Conservation (phyloP, 805 yeast species). For the Nakazawaea anatomiae region DNA sequence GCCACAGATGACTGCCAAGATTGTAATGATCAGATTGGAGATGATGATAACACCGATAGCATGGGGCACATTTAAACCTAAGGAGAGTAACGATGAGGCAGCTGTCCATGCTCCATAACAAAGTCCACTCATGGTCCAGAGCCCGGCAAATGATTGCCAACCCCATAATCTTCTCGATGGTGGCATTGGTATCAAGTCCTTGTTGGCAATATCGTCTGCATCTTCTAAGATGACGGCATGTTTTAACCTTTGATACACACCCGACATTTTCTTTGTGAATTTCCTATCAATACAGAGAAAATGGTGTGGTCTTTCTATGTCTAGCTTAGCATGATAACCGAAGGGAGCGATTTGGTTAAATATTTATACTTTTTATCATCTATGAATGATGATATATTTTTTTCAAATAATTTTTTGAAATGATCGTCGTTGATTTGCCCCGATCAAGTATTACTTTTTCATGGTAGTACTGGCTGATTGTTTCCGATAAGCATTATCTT, state of each 20-base stretch:
- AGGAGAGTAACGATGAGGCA: constrained; percentile 16
- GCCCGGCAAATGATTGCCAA: constrained; percentile 31
- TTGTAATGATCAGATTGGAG: constrained; percentile 20
- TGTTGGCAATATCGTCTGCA: constrained; percentile 16
- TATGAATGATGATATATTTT: no score
- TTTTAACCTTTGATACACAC: neutral
- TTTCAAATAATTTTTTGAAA: no score
- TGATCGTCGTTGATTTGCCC: no score
- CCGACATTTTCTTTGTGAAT: no score
- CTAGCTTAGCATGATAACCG: no score
- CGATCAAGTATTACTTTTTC: no score
- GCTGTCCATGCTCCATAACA: constrained; percentile 10
- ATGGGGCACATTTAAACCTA: constrained; percentile 20
- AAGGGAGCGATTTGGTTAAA: no score
- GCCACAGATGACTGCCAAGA: constrained; percentile 17
- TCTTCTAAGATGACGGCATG: constrained; percentile 1
- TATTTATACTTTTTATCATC: no score
- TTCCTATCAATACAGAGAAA: no score
- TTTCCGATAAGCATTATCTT: no score
- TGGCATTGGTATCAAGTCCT: constrained; percentile 40
- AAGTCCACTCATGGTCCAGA: constrained; percentile 30
- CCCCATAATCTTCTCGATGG: constrained; percentile 42
- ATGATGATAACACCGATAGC: constrained; percentile 21
- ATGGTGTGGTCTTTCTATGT: no score
- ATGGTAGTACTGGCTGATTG: no score